Percentiles rank a stretch among this genome's conserved stretches.
These are phyloP conservation scores for Calonectria hongkongensis DNA, from an alignment of 2,329 filamentous ascomycete species.

Conservation along the genomic window DNA sequence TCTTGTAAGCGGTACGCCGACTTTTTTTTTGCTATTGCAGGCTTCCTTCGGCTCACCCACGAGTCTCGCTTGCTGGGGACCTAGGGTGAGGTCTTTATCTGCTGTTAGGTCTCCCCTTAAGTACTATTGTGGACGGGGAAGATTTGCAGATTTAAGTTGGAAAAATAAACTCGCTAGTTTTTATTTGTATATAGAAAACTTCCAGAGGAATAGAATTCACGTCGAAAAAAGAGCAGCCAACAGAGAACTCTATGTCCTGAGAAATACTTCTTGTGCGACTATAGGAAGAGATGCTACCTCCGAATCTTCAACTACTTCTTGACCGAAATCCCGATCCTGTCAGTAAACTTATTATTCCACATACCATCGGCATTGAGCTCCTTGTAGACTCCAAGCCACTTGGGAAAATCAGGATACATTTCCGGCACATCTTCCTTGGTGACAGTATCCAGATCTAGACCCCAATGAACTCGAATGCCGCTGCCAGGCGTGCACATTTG, in stretches of 20 bases:
- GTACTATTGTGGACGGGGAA: too few species aligned
- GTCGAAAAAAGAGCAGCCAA: not conserved
- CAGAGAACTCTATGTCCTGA: not conserved
- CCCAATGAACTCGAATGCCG: conserved; percentile 13
- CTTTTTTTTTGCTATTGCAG: too few species aligned
- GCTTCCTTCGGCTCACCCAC: too few species aligned
- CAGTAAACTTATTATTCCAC: not conserved
- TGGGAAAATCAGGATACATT: conserved; percentile 8
- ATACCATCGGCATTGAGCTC: conserved; percentile 4
- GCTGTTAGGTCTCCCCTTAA: too few species aligned
- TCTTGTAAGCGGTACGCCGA: too few species aligned
- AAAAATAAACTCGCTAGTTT: too few species aligned
- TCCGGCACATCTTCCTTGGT: not conserved
- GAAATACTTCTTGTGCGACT: too few species aligned
- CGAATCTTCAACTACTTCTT: not conserved
- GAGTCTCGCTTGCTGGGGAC: too few species aligned
- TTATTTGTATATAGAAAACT: not conserved
- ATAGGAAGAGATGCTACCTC: too few species aligned
- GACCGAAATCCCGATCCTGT: conserved; percentile 2
- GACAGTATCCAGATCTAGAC: conserved; percentile 15
- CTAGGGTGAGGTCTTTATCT: too few species aligned
- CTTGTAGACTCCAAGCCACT: conserved; percentile 4
- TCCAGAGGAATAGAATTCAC: not conserved
- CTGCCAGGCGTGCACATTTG: conserved; percentile 8
- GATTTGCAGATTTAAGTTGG: too few species aligned